Percentiles rank a stretch among this genome's conserved stretches.
These are phyloP conservation scores for Fonsecaea multimorphosa DNA, from an alignment of 2,329 filamentous ascomycete species.

Conservation along the genomic window DNA sequence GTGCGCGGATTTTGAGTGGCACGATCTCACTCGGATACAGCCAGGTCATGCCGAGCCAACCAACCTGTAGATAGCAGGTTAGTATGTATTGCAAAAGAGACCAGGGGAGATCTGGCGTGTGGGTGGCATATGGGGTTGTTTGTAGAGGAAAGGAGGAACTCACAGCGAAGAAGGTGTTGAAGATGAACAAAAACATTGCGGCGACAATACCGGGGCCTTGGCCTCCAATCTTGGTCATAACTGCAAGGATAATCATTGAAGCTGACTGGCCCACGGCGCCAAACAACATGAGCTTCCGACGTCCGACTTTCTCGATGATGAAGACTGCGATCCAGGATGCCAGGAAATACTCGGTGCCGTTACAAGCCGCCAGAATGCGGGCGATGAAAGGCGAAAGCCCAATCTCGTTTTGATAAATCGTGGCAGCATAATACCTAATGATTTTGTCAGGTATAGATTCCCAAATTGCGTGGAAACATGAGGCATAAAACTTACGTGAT, in stretches of 20 bases:
- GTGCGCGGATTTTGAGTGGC: conserved; percentile 62
- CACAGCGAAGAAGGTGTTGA: conserved; percentile 49
- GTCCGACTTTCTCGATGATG: conserved; percentile 32
- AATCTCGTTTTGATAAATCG: conserved; percentile 33
- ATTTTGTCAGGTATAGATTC: too few relatives aligned
- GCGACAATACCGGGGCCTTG: conserved; percentile 51
- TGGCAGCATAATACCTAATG: conserved; percentile 33
- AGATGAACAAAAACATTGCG: conserved; percentile 65
- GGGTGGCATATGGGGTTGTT: not conserved
- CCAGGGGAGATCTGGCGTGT: not conserved
- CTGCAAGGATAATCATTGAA: conserved; percentile 31
- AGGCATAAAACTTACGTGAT: too few relatives aligned
- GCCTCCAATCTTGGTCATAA: conserved; percentile 44
- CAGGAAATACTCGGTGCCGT: conserved; percentile 38
- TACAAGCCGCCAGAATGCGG: conserved; percentile 32
- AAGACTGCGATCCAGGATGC: conserved; percentile 32
- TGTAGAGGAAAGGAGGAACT: not conserved
- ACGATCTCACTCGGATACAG: conserved; percentile 54
- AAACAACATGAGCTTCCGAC: conserved; percentile 32
- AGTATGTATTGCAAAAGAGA: not conserved
- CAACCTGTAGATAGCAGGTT: not conserved
- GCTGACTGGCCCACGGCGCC: conserved; percentile 29
- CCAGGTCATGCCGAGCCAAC: conserved; percentile 57
- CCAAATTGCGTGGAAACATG: too few relatives aligned
- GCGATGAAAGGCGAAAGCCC: conserved; percentile 26